Evolutionary conservation across 2,329 filamentous ascomycete species (phyloP).

Genomic region (Rhytidhysteron rufulum): DNA sequence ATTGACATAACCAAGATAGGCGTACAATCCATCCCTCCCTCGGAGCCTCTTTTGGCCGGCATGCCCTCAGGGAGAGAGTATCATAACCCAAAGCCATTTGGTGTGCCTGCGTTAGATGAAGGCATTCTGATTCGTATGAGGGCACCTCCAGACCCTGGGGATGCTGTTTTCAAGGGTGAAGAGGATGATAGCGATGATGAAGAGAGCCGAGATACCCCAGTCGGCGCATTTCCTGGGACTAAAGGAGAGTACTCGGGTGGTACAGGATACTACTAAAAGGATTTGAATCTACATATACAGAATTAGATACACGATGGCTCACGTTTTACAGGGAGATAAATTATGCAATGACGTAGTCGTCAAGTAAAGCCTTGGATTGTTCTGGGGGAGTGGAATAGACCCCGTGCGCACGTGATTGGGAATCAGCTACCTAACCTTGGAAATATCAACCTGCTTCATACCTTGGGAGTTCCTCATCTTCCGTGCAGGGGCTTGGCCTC

Average conservation of each 20-base stretch:
- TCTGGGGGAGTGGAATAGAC: too few species aligned
- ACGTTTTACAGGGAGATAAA: too few species aligned
- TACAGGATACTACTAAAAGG: slow-evolving; percentile 29
- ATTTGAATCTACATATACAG: too few species aligned
- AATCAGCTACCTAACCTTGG: too few species aligned
- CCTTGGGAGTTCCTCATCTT: too few species aligned
- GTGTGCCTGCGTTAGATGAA: slow-evolving; percentile 61
- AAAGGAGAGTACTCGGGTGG: slow-evolving; percentile 27
- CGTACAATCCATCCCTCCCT: slow-evolving; percentile 70
- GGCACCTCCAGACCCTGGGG: slow-evolving; percentile 51
- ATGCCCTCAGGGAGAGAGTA: slow-evolving; percentile 90
- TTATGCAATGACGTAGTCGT: too few species aligned
- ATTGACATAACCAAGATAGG: slow-evolving; percentile 59
- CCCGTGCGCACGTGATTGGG: too few species aligned
- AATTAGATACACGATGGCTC: too few species aligned
- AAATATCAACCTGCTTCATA: too few species aligned
- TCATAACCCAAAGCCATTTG: slow-evolving; percentile 66
- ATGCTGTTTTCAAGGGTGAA: slow-evolving; percentile 30
- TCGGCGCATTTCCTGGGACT: slow-evolving; percentile 35
- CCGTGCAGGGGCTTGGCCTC: too few species aligned
- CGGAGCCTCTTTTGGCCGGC: slow-evolving; percentile 66
- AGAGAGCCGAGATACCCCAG: slow-evolving; percentile 17
- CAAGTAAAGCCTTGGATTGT: too few species aligned
- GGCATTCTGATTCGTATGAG: slow-evolving; percentile 59
- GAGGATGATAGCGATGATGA: slow-evolving; percentile 36